These are phyloP conservation scores for Scedosporium aurantiacum DNA, from an alignment of 2,329 filamentous ascomycete genomes.

Conservation along the genomic window DNA sequence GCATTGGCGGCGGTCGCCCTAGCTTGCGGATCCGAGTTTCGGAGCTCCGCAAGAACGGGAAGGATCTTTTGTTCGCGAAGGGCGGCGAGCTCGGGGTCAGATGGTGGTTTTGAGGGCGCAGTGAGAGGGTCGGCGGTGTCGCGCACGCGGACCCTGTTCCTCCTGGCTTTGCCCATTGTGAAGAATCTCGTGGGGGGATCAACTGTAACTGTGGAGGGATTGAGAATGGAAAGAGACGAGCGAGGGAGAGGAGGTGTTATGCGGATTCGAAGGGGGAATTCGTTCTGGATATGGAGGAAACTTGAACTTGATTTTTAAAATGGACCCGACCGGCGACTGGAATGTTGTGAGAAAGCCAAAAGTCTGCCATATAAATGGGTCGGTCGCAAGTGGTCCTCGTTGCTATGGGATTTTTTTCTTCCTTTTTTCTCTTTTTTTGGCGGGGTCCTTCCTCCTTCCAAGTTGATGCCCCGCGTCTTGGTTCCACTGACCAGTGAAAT, in stretches of 20 bases:
- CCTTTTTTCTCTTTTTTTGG: too few species aligned
- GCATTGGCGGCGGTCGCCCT: slow-evolving; percentile 48
- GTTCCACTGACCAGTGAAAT: too few species aligned
- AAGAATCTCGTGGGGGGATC: not conserved
- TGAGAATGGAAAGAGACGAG: too few species aligned
- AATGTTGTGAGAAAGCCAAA: not conserved
- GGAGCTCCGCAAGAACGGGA: slow-evolving; percentile 49
- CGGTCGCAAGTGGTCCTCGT: not conserved
- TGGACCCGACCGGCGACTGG: too few species aligned
- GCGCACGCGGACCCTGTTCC: slow-evolving; percentile 35
- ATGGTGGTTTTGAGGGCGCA: slow-evolving; percentile 47
- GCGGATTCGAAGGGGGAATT: too few species aligned
- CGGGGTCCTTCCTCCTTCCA: too few species aligned
- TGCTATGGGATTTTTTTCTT: not conserved
- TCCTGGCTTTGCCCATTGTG: slow-evolving; percentile 49
- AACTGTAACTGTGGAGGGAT: not conserved
- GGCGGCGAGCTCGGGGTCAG: slow-evolving; percentile 52
- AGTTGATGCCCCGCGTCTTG: too few species aligned
- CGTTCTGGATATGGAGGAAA: too few species aligned
- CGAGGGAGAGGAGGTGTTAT: too few species aligned
- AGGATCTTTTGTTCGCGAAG: slow-evolving; percentile 53
- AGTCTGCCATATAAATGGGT: not conserved
- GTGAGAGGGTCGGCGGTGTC: slow-evolving; percentile 43
- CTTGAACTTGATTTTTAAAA: too few species aligned
- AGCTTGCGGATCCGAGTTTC: slow-evolving; percentile 47